Evolutionary conservation across 345 rosid species (phyloP), one percentile per base, ranked within the genome.

Genomic region (Hibiscus trionum): DNA sequence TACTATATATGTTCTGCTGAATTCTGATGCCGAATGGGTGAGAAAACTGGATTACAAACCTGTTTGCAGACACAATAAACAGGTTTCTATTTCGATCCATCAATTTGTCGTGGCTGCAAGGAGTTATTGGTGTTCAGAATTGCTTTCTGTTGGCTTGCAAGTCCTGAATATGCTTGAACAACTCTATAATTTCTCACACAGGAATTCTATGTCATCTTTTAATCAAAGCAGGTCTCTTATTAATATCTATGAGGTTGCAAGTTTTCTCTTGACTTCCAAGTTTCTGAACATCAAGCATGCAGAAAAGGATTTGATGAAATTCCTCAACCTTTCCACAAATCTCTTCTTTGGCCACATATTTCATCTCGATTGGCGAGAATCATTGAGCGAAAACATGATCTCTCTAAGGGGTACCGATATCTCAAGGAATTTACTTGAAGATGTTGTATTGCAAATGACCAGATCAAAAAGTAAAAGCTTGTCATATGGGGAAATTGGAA

Each of bases 401-500:
- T 74, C 67, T 60, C 65, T 83, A 26, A 77, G 86, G 71, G 75
- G 72, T 72, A 80, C 71, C 16, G 79, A 77, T 66, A 37, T 58
- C 11, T 76, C 58, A 26, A 68, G 65, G 52, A 56, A 66, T 37
- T 24, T 80, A 21, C 70, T 80, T 29, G 74, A 66, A 57, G 83
- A 79, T 26, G 37, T 70, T 65, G 71, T 61, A 11, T 47, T 60
- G 17, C 47, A 75, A 35, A n/a, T 9, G 57, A 65, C 17, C 33
- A 47, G 66, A 65, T 59, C 26, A 17, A 63, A 44, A 14, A 27
- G 47, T 24, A 42, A 37, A 6, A 35, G 14, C 0, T 52, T 82
- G 31, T 78, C 88, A 4, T 77, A 81, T 77, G 80, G 84, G 49
- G 73, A 77, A 49, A 70, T 76, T 59, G 91, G 91, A 49, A 69